phyloP scores from a whole-genome alignment of 306 rosid species.

The Lagenaria siceraria region DNA sequence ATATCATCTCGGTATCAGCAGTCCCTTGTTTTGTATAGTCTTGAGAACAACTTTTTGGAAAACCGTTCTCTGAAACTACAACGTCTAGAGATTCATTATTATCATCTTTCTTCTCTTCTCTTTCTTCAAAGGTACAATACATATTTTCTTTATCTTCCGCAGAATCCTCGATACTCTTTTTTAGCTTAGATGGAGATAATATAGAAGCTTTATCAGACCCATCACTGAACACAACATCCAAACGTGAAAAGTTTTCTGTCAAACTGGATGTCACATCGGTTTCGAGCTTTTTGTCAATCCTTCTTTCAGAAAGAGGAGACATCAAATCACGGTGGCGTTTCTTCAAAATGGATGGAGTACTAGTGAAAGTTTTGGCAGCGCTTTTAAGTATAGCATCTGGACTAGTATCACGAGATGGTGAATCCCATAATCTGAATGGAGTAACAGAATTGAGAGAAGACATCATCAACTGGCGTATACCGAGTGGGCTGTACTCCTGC shows the following conservation, averaged over 20 bases:
- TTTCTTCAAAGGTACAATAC: constrained; percentile 14
- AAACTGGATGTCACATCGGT: constrained; percentile 41
- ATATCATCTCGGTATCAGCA: constrained; percentile 23
- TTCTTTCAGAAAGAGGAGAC: constrained; percentile 80
- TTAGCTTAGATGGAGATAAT: constrained; percentile 27
- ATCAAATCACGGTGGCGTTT: constrained; percentile 72
- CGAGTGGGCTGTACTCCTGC: constrained; percentile 97
- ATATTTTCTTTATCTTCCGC: constrained; percentile 47
- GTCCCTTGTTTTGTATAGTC: constrained; percentile 25
- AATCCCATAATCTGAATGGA: constrained; percentile 89
- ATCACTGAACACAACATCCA: constrained; percentile 69
- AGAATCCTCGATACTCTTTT: constrained; percentile 17
- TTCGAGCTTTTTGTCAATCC: constrained; percentile 69
- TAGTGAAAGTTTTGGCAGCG: constrained; percentile 78
- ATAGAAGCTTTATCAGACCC: constrained; percentile 23
- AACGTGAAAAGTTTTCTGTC: constrained; percentile 56
- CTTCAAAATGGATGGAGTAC: constrained; percentile 88
- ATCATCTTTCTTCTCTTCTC: constrained; percentile 15
- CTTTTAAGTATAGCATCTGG: constrained; percentile 72
- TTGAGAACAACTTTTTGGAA: constrained; percentile 17
- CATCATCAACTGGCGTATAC: constrained; percentile 90
- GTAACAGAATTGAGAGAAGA: constrained; percentile 74
- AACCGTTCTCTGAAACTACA: constrained; percentile 17
- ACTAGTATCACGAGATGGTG: constrained; percentile 64
- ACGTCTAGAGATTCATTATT: constrained; percentile 20